These are phyloP conservation scores for Lojkania enalia DNA, from an alignment of 2,329 filamentous ascomycete genomes.

Conservation along the genomic window DNA sequence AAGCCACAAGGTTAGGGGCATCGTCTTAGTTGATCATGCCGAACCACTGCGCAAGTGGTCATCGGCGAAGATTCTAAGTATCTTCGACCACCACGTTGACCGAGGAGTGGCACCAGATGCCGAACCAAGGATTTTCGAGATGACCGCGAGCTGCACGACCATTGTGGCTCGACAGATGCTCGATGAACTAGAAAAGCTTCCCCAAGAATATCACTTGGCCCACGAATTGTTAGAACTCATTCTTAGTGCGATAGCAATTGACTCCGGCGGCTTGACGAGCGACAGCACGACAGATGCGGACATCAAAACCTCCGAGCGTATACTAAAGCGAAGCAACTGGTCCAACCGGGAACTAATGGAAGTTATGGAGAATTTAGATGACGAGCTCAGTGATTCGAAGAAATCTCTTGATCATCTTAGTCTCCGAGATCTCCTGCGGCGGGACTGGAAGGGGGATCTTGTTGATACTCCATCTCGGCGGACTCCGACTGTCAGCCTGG, in stretches of 20 bases:
- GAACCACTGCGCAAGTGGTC: constrained; percentile 50
- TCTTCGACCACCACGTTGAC: constrained; percentile 54
- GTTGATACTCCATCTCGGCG: constrained; percentile 52
- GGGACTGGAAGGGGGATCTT: constrained; percentile 55
- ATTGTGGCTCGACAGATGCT: constrained; percentile 54
- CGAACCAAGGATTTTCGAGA: constrained; percentile 50
- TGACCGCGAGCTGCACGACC: constrained; percentile 50
- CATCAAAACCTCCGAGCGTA: constrained; percentile 42
- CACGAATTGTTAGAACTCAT: constrained; percentile 55
- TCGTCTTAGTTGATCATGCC: constrained; percentile 52
- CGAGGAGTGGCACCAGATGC: constrained; percentile 47
- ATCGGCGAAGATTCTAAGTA: constrained; percentile 49
- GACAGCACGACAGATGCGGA: constrained; percentile 47
- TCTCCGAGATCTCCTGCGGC: constrained; percentile 50
- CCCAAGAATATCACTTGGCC: constrained; percentile 53
- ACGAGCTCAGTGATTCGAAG: constrained; percentile 47
- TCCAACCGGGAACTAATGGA: constrained; percentile 42
- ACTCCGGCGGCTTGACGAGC: constrained; percentile 47
- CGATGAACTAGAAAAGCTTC: constrained; percentile 49
- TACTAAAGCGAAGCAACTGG: constrained; percentile 51
- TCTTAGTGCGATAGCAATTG: constrained; percentile 52
- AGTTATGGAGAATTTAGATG: constrained; percentile 49
- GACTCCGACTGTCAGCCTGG: constrained; percentile 52
- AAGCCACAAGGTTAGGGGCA: constrained; percentile 48
- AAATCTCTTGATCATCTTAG: constrained; percentile 48